Evolutionary conservation across 2,329 filamentous ascomycete species (phyloP), one percentile per base, ranked within the genome.

Genomic region (Lachnellula arida): DNA sequence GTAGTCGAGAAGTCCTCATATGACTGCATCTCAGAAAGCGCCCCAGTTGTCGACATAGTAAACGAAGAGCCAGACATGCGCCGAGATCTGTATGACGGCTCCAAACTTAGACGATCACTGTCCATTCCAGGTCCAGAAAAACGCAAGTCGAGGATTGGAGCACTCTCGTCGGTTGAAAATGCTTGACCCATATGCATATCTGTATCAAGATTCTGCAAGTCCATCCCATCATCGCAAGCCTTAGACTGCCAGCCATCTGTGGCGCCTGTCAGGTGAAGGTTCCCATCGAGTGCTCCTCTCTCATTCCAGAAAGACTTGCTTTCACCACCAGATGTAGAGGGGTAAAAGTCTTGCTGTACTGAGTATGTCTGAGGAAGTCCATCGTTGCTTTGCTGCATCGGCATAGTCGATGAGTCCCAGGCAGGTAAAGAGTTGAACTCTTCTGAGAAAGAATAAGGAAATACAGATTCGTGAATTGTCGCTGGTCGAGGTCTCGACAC

Each of bases 41-140:
- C 78, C 22, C 85, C 80, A 43, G 80, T 80, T 0, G 81, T 88
- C 15, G 87, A 89, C 73, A 89, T 80, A 40, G 86, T 87, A 66
- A 88, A 88, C 1, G 87, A 89, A 2, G 87, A 89, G 48, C 86
- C 86, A 19, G 87, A 89, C 76, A 88, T 81, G 59, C 85, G 80
- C 57, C 86, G 79, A 47, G 79, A 76, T 60, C 81, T 79, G 46
- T 79, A 71, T n/a, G 73, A 74, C 53, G 77, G 73, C 42, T 84
- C 81, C 58, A 80, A 76, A 55, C 74, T 74, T 57, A 80, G 65
- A 17, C 72, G 61, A 37, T 83, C 80, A 53, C 74, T 72, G n/a
- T 85, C 81, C 70, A 76, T 63, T 62, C 74, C 72, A 53, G 71
- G 63, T 57, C 76, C 69, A 59, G 74, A 63, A 63, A 80, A 84